Conservation (phyloP, 305 asterid species). For the Fraxinus nigra region DNA sequence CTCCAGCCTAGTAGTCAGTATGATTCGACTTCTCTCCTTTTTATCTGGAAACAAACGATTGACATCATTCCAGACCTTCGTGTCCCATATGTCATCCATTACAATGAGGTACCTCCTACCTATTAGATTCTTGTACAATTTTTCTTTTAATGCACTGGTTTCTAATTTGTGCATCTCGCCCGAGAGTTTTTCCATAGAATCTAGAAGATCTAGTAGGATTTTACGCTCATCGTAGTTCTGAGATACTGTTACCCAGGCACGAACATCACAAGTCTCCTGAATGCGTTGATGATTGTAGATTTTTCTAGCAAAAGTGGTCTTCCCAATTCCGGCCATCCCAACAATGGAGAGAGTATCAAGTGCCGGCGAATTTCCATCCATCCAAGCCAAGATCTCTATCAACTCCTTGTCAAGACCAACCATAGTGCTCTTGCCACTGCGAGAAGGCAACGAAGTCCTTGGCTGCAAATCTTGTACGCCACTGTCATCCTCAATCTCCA, state of each 20-base stretch:
- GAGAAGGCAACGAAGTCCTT: not conserved
- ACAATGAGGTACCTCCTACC: conserved; percentile 8
- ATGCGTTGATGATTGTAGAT: not conserved
- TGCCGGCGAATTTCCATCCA: not conserved
- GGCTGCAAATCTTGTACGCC: not conserved
- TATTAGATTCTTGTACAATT: not conserved
- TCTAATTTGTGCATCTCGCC: not conserved
- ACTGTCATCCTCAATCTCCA: not conserved
- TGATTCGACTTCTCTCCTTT: conserved; percentile 20
- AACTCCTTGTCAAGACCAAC: not conserved
- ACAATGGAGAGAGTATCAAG: not conserved
- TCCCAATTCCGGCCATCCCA: not conserved
- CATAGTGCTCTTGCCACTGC: not conserved
- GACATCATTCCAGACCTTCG: conserved; percentile 4
- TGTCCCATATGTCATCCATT: conserved; percentile 28
- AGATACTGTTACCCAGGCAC: no score
- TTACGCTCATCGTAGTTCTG: not conserved
- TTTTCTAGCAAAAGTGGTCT: not conserved
- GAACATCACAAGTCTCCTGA: not conserved
- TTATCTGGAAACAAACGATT: not conserved
- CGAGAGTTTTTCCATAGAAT: not conserved
- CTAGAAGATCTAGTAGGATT: not conserved
- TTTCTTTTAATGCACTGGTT: not conserved
- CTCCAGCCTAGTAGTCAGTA: conserved; percentile 23
- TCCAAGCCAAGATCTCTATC: not conserved